Base-by-base conservation (phyloP, 2,329 filamentous ascomycete genomes). In the Aurifilum marmelostoma region DNA sequence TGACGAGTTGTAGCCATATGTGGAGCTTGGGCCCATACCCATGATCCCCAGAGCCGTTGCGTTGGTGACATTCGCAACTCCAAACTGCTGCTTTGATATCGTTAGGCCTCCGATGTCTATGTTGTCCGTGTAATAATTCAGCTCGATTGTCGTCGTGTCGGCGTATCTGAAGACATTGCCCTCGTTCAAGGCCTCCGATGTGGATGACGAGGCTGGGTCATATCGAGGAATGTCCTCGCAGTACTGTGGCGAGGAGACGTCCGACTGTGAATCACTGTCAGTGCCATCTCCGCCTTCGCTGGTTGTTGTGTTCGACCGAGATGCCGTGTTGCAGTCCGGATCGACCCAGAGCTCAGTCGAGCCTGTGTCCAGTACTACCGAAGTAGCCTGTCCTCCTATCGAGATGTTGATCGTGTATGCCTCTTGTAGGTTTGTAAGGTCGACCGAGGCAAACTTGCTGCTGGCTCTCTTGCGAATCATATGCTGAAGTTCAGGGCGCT, bases 321-420 rank as follows among this genome's bases (percentile, higher is more conserved):
- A 52, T 52, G 59, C 50, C 14, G 29, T 69, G n/a, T n/a, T 56
- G 21, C 59, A 67, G 7, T 58, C n/a, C 7, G 72, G 71, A 24
- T 72, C 66, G 7, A 73, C 71, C 72, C 72, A 74, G 6, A 73
- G 64, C 24, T 74, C 72, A 2, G 54, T 66, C n/a, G 72, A 74
- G 29, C 73, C 73, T 2, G 73, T 73, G 50, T 75, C 73, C 34
- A 75, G 16, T 16, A 69, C 47, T 29, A 75, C 75, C 12, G 80
- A 71, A 27, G 77, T 69, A 11, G 24, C 14, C 29, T 63, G 67
- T 52, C 64, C 67, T 4, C n/a, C 59, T 12, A 67, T 63, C 3
- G 64, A 58, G 8, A 69, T 65, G 59, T 69, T 59, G 64, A 69
- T 52, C 12, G 11, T 59, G 64, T 54, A 67, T 3, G 29, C 18